Conservation (phyloP, 805 yeast species). For the Pichia cephalocereana region DNA sequence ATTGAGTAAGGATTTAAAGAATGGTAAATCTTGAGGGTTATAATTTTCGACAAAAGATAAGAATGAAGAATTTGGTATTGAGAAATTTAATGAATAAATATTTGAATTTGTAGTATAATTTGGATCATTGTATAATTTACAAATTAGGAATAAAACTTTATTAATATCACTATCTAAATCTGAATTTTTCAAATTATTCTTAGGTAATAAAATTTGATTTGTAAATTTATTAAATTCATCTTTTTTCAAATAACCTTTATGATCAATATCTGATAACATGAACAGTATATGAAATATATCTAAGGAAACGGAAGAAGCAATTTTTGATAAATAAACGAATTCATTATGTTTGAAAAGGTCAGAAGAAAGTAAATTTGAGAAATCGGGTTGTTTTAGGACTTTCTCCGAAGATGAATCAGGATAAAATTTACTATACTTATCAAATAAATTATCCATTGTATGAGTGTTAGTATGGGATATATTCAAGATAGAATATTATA, state of each 20-base stretch:
- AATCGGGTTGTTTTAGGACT: slow-evolving; percentile 28
- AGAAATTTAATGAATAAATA: background rate
- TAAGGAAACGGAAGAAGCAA: slow-evolving; percentile 33
- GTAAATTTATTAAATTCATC: slow-evolving; percentile 72
- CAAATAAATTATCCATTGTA: slow-evolving; percentile 26
- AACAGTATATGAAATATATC: slow-evolving; percentile 66
- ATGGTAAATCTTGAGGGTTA: slow-evolving; percentile 7
- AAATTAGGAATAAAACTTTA: slow-evolving; percentile 44
- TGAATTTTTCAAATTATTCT: slow-evolving; percentile 18
- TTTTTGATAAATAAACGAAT: slow-evolving; percentile 14
- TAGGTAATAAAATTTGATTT: slow-evolving; percentile 30
- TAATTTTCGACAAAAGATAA: slow-evolving; percentile 4
- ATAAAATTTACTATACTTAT: slow-evolving; percentile 31
- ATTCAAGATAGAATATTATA: no score
- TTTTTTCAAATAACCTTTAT: slow-evolving; percentile 45
- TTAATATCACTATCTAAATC: slow-evolving; percentile 37
- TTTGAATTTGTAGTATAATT: background rate
- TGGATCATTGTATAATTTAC: slow-evolving; percentile 36
- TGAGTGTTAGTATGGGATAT: slow-evolving; percentile 7
- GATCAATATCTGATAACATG: slow-evolving; percentile 65
- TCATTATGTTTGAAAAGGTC: slow-evolving; percentile 22
- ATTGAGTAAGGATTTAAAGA: slow-evolving; percentile 11
- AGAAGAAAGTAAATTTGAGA: slow-evolving; percentile 34
- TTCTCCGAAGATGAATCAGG: slow-evolving; percentile 23
- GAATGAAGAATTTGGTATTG: slow-evolving; percentile 3